A percentile compares a stretch with the other conserved stretches of the same genome.
Conservation (phyloP, 2,329 filamentous ascomycete species). For the Mycocentrospora acerina region DNA sequence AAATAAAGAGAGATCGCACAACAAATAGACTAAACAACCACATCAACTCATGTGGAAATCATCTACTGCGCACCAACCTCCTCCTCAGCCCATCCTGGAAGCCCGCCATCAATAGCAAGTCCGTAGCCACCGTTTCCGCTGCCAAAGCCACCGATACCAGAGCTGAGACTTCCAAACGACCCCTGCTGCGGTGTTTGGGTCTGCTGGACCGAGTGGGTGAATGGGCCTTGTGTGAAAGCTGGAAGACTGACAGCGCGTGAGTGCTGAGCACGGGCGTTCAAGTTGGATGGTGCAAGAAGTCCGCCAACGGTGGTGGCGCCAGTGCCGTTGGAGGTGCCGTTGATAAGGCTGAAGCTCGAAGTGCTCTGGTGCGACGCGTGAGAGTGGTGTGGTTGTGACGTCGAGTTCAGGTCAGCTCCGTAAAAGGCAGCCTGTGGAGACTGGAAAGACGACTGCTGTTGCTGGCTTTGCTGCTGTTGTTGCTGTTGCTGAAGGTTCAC, state of each 20-base stretch:
- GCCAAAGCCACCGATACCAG: constrained; percentile 60
- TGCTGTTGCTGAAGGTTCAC: constrained; percentile 27
- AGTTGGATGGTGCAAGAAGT: constrained; percentile 70
- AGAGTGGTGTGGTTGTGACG: constrained; percentile 62
- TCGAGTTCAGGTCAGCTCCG: constrained; percentile 64
- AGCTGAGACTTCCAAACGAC: constrained; percentile 61
- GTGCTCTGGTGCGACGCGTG: constrained; percentile 58
- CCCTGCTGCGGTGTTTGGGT: constrained; percentile 42
- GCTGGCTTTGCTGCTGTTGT: constrained; percentile 50
- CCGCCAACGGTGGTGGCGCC: constrained; percentile 72
- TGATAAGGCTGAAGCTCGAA: constrained; percentile 53
- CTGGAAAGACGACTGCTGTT: constrained; percentile 64
- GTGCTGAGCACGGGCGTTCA: constrained; percentile 60
- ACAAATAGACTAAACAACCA: neutral
- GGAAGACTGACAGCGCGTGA: constrained; percentile 89
- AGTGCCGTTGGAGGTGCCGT: constrained; percentile 45
- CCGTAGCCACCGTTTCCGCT: constrained; percentile 57
- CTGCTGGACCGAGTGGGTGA: constrained; percentile 47
- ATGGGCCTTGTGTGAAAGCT: constrained; percentile 63
- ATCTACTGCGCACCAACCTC: constrained; percentile 58
- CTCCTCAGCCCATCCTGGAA: constrained; percentile 66
- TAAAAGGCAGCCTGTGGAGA: constrained; percentile 82
- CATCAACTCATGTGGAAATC: neutral
- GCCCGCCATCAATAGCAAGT: constrained; percentile 59
- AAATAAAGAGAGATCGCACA: constrained; percentile 1